A percentile compares a stretch with the other conserved stretches of the same genome.
These are phyloP conservation scores for Geosmithia morbida DNA, from an alignment of 2,329 filamentous ascomycete genomes.

Conservation along the genomic window DNA sequence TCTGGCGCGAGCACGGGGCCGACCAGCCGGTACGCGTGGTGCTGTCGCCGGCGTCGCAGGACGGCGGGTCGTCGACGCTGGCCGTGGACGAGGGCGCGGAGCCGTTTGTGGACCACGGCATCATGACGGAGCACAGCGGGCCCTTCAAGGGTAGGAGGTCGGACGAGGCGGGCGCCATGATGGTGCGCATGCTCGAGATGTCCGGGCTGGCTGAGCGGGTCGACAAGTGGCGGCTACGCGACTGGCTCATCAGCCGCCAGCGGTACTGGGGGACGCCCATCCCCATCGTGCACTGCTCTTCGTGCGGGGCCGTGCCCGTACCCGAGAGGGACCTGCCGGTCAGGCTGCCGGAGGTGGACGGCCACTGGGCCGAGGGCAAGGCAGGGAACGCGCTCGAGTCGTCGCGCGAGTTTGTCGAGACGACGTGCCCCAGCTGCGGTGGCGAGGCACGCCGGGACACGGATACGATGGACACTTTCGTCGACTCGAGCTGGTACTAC, in stretches of 20 bases:
- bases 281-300: constrained; percentile 68
- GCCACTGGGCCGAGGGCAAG: constrained; percentile 53
- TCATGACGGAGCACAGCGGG: constrained; percentile 52
- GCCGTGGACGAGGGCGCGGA: constrained; percentile 20
- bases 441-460: constrained; percentile 65
- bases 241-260: constrained; percentile 88
- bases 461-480: constrained; percentile 94
- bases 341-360: constrained; percentile 52
- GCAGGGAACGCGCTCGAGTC: constrained; percentile 65
- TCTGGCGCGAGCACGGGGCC: constrained; percentile 59
- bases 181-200: constrained; percentile 41
- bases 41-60: constrained; percentile 28
- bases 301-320: constrained; percentile 68
- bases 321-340: constrained; percentile 66
- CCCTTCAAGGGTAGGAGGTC: constrained; percentile 51
- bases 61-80: constrained; percentile 28
- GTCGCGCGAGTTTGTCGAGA: constrained; percentile 60
- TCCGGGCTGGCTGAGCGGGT: constrained; percentile 44
- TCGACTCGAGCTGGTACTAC: constrained; percentile 92
- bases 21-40: constrained; percentile 49
- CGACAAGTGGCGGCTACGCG: constrained; percentile 67
- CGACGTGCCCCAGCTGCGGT: constrained; percentile 59
- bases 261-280: constrained; percentile 88
- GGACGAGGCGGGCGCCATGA: constrained; percentile 41
- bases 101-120: constrained; percentile 51